phyloP scores from a whole-genome alignment of 2,329 filamentous ascomycete genomes.

The Aspergillus neoniger region DNA sequence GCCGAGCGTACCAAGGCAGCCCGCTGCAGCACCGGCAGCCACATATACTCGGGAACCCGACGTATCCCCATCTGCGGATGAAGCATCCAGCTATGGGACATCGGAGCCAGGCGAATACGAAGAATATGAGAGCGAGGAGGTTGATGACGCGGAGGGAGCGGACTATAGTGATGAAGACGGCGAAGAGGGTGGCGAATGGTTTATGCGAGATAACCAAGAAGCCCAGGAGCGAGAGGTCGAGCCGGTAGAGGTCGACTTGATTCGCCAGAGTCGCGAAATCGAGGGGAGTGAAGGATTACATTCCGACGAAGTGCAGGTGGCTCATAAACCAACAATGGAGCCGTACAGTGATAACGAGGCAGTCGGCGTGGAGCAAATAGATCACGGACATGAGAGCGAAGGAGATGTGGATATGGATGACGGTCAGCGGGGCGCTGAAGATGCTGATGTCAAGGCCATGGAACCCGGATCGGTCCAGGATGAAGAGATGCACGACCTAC shows the following conservation, averaged over 20 bases:
- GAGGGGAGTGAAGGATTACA: not conserved
- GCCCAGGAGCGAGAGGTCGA: not conserved
- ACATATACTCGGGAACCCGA: not conserved
- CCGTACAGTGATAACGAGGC: not conserved
- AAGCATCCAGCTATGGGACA: conserved; percentile 1
- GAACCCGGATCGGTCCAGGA: not conserved
- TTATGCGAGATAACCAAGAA: not conserved
- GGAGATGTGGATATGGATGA: not conserved
- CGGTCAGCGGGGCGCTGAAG: not conserved
- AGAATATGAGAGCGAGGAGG: not conserved
- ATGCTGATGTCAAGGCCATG: not conserved
- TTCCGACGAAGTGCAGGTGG: not conserved
- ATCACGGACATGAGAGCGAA: not conserved
- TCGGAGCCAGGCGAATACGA: not conserved
- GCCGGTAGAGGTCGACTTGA: not conserved
- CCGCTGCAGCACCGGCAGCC: not conserved
- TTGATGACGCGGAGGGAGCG: not conserved
- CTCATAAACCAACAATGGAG: not conserved
- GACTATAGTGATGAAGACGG: conserved; percentile 3
- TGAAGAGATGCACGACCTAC: not conserved
- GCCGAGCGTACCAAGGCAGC: not conserved
- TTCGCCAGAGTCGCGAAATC: not conserved
- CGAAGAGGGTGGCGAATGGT: not conserved
- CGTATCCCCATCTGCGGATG: conserved; percentile 4
- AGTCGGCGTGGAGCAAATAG: not conserved